These are phyloP conservation scores for Arthroderma sp. DNA, from an alignment of 2,329 filamentous ascomycete genomes.

Conservation along the genomic window DNA sequence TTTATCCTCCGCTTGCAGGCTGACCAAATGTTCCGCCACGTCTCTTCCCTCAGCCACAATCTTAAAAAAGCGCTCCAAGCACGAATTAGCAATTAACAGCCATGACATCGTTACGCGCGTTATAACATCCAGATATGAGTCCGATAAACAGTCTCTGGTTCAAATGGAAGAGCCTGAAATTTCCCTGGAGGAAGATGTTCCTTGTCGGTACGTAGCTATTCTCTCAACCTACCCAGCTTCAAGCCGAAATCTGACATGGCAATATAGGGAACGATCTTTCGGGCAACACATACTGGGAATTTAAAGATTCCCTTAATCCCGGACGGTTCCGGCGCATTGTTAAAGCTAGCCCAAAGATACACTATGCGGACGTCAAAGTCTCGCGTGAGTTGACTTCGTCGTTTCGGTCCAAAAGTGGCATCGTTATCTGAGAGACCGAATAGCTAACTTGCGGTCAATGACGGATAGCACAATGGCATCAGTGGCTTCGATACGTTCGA, in stretches of 20 bases:
- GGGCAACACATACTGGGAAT: slow-evolving; percentile 57
- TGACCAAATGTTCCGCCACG: neutral
- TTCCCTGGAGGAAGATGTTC: slow-evolving; percentile 51
- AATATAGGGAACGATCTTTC: slow-evolving; percentile 45
- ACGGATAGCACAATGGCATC: slow-evolving; percentile 50
- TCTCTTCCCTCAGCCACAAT: slow-evolving; percentile 4
- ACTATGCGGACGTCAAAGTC: slow-evolving; percentile 49
- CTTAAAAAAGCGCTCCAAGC: slow-evolving; percentile 6
- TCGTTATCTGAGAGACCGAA: neutral
- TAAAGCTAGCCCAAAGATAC: slow-evolving; percentile 40
- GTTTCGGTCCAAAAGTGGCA: neutral
- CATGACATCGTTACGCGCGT: neutral
- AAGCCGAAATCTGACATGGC: neutral
- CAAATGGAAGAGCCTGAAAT: slow-evolving; percentile 49
- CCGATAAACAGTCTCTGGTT: slow-evolving; percentile 43
- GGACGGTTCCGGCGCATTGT: slow-evolving; percentile 48
- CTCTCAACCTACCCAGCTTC: neutral
- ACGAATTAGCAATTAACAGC: neutral
- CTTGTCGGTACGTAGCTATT: slow-evolving; percentile 39
- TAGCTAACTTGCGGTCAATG: neutral
- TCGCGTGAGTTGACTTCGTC: slow-evolving; percentile 35
- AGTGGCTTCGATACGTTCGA: slow-evolving; percentile 55
- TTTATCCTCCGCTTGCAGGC: neutral
- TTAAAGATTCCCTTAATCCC: slow-evolving; percentile 46
- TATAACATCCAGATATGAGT: slow-evolving; percentile 11